Conservation (phyloP, 352 stramenopile genomes). For the Pythium biforme region DNA sequence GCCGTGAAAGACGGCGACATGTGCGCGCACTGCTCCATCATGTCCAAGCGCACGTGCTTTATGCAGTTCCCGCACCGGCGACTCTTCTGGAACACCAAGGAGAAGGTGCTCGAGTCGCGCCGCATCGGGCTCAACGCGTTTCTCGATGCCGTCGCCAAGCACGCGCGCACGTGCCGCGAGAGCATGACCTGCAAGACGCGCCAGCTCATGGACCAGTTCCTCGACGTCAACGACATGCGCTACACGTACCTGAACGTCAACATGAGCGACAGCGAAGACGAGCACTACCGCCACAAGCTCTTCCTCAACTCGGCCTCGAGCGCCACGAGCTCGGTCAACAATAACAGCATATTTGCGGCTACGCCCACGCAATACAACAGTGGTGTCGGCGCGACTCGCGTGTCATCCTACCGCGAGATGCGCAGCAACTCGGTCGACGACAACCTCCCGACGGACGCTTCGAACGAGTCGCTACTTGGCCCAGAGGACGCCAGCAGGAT, state of each 20-base stretch:
- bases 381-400: not conserved
- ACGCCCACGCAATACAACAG: slow-evolving; percentile 14
- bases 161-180: slow-evolving; percentile 74
- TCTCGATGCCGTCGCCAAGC: slow-evolving; percentile 69
- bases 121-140: slow-evolving; percentile 74
- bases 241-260: slow-evolving; percentile 88
- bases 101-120: slow-evolving; percentile 73
- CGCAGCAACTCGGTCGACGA: slow-evolving; percentile 19
- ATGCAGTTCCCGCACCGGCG: slow-evolving; percentile 78
- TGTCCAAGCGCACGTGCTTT: slow-evolving; percentile 80
- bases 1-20: slow-evolving; percentile 65
- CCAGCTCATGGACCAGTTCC: slow-evolving; percentile 82
- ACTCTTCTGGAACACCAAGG: slow-evolving; percentile 69
- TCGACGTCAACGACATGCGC: slow-evolving; percentile 87
- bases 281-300: slow-evolving; percentile 41
- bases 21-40: slow-evolving; percentile 74
- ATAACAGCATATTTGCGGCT: slow-evolving; percentile 17
- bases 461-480: not conserved
- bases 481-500: too few relatives aligned
- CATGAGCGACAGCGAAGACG: slow-evolving; percentile 59
- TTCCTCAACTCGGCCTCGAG: slow-evolving; percentile 26
- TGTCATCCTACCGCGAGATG: slow-evolving; percentile 9
- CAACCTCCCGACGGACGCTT: slow-evolving; percentile 1
- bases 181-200: slow-evolving; percentile 71
- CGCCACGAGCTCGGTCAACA: slow-evolving; percentile 22